phyloP scores from a whole-genome alignment of 345 rosid species.

The Iberis pinnata region DNA sequence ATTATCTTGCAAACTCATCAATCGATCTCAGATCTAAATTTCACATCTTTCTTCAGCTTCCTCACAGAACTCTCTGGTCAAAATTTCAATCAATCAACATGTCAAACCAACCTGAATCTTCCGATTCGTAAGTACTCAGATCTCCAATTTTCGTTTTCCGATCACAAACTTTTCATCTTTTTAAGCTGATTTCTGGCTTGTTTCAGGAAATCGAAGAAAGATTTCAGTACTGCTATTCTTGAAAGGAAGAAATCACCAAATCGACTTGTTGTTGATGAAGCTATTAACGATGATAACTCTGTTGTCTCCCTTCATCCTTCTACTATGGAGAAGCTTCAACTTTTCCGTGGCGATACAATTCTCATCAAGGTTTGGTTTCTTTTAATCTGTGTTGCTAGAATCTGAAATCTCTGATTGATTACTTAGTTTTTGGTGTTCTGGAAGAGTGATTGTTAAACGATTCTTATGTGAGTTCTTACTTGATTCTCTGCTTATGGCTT shows the following conservation, averaged over 20 bases:
- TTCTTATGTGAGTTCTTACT: neutral
- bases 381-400: neutral
- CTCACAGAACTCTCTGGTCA: slow-evolving; percentile 1
- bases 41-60: neutral
- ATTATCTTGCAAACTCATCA: too few species aligned
- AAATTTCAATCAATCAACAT: slow-evolving; percentile 27
- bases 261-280: slow-evolving; percentile 87
- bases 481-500: slow-evolving; percentile 4
- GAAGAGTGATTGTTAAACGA: too few species aligned
- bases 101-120: slow-evolving; percentile 74
- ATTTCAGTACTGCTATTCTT: slow-evolving; percentile 81
- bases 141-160: slow-evolving; percentile 21
- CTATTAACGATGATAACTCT: slow-evolving; percentile 83
- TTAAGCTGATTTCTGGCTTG: neutral
- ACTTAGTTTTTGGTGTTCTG: too few species aligned
- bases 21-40: too few species aligned
- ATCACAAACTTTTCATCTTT: slow-evolving; percentile 8
- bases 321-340: slow-evolving; percentile 97
- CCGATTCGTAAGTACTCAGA: slow-evolving; percentile 68
- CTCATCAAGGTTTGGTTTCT: slow-evolving; percentile 54
- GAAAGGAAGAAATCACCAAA: slow-evolving; percentile 88
- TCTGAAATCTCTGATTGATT: too few species aligned
- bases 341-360: slow-evolving; percentile 91
- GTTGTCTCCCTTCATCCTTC: slow-evolving; percentile 78
- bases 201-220: slow-evolving; percentile 71